Base-by-base conservation (phyloP, 2,329 filamentous ascomycete genomes). In the Alternaria novae-zelandiae region DNA sequence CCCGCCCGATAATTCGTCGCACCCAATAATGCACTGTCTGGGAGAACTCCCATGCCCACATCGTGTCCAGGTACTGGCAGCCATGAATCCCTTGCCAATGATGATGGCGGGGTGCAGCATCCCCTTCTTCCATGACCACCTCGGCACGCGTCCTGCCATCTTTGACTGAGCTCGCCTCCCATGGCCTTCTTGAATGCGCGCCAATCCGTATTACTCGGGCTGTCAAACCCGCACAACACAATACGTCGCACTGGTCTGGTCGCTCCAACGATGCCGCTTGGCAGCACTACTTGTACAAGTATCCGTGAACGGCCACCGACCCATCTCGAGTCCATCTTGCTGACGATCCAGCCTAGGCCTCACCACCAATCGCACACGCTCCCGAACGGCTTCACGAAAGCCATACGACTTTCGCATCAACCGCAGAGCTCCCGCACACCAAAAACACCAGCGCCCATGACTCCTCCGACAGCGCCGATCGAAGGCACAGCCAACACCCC, bases 301-400 rank as follows among this genome's bases (percentile, higher is more conserved):
- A 80, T 66, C 82, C 82, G 70, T 76, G 77, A 78, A 66, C 51
- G 20, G 20, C 43, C 45, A 20, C 49, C 44, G 7, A 20, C 45
- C 21, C 53, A 32, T 8, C 11, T 32, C 46, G 46, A 41, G 20
- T 53, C 9, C 9, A n/a, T 2, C 49, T 20, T 15, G 51, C 58
- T 70, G 51, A 75, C 66, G 44, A 46, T 49, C 20, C 54, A 23
- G 61, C 68, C 83, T 46, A 70, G 69, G 59, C 82, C 83, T 45
- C 84, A 86, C 63, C 94, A 95, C 81, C 80, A 86, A 64, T 91
- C 91, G 4, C 84, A 87, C 69, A 83, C 88, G 59, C 83, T 96
- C 57, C 83, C 94, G 66, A 84, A 82, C 62, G 15, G 32, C 32
- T 15, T 2, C 15, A 15, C 32, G 15, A 36, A 36, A 36, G 32